phyloP scores from a whole-genome alignment of 345 rosid species.

The Euphorbia lathyris region DNA sequence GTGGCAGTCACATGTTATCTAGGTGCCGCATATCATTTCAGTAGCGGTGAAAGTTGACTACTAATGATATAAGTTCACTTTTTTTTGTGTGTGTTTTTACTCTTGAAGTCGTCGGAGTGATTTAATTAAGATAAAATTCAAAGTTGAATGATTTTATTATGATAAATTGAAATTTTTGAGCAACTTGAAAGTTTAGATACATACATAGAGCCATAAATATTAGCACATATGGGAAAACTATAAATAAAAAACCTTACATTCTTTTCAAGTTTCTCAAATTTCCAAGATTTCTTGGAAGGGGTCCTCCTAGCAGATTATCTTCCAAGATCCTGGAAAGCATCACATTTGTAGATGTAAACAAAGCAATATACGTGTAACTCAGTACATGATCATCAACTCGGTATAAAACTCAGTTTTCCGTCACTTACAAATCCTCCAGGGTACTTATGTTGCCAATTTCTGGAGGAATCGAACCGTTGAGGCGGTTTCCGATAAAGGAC shows the following conservation, averaged over 20 bases:
- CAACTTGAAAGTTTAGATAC: no score
- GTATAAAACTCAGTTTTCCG: neutral
- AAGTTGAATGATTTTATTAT: no score
- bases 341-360: slow-evolving; percentile 2
- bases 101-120: no score
- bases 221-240: neutral
- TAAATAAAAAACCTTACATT: slow-evolving; percentile 68
- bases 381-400: neutral
- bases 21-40: no score
- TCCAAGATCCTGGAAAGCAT: slow-evolving; percentile 53
- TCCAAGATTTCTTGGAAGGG: slow-evolving; percentile 62
- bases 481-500: slow-evolving; percentile 56
- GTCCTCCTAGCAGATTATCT: slow-evolving; percentile 55
- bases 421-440: slow-evolving; percentile 57
- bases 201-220: no score
- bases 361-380: neutral
- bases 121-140: no score
- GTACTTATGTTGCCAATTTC: slow-evolving; percentile 55
- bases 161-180: no score
- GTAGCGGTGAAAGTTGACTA: no score
- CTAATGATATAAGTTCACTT: no score
- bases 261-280: slow-evolving; percentile 43
- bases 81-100: no score
- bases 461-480: slow-evolving; percentile 58
- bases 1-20: no score